These are phyloP conservation scores for Silene uniflora DNA, from an alignment of 148 eudicot species.

Conservation along the genomic window DNA sequence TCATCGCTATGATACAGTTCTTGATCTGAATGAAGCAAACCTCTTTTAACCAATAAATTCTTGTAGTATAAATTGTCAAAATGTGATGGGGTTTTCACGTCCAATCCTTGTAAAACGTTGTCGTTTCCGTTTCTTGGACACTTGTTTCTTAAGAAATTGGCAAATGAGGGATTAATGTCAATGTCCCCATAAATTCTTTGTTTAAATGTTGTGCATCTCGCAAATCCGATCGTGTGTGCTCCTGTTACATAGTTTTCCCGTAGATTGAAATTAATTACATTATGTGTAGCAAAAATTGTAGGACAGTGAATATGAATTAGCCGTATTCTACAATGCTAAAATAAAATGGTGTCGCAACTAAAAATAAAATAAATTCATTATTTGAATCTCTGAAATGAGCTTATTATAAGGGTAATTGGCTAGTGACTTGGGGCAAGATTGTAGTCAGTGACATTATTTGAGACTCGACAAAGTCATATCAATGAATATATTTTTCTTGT, in stretches of 20 bases:
- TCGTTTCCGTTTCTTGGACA: slow-evolving; percentile 44
- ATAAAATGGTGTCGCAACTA: too few relatives aligned
- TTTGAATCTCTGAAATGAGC: too few relatives aligned
- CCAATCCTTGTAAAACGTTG: slow-evolving; percentile 40
- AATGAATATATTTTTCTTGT: too few relatives aligned
- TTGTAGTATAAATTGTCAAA: slow-evolving; percentile 53
- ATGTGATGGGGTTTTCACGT: slow-evolving; percentile 33
- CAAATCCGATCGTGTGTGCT: slow-evolving; percentile 52
- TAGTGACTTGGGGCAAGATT: too few relatives aligned
- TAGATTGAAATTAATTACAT: neutral
- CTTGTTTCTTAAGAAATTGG: slow-evolving; percentile 20
- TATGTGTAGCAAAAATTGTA: too few relatives aligned
- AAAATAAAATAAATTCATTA: too few relatives aligned
- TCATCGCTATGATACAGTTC: slow-evolving; percentile 40
- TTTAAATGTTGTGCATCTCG: slow-evolving; percentile 44
- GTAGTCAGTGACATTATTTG: too few relatives aligned
- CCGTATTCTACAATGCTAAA: too few relatives aligned
- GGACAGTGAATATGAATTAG: too few relatives aligned
- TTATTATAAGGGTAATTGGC: too few relatives aligned
- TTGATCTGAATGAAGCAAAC: slow-evolving; percentile 61
- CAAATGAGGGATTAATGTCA: slow-evolving; percentile 41
- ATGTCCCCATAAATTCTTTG: slow-evolving; percentile 43
- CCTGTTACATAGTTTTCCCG: slow-evolving; percentile 17
- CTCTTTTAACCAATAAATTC: slow-evolving; percentile 40
- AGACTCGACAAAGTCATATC: too few relatives aligned